Percentiles rank a stretch among this genome's conserved stretches.
Conservation (phyloP, 2,329 filamentous ascomycete species). For the Aspergillus japonicus region DNA sequence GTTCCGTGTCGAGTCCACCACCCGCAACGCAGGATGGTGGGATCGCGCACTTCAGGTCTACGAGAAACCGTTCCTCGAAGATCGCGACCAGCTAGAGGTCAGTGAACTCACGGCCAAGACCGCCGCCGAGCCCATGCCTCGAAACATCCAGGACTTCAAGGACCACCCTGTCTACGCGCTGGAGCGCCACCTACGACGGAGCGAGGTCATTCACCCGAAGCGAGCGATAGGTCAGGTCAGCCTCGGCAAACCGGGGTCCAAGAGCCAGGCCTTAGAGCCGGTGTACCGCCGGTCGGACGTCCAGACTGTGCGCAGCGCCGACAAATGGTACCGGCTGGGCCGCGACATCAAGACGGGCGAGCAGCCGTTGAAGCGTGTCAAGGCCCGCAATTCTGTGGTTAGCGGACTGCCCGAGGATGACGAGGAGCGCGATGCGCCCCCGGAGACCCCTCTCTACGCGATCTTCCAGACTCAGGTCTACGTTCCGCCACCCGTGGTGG, state of each 20-base stretch:
- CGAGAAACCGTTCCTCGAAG: constrained; percentile 48
- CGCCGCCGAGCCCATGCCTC: constrained; percentile 78
- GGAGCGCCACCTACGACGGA: constrained; percentile 76
- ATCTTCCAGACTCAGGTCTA: constrained; percentile 68
- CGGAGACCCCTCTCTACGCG: constrained; percentile 60
- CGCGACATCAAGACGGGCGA: constrained; percentile 75
- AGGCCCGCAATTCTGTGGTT: constrained; percentile 44
- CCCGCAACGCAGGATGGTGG: constrained; percentile 58
- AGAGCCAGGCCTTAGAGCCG: constrained; percentile 62
- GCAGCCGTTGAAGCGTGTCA: constrained; percentile 75
- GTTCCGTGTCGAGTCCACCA: constrained; percentile 69
- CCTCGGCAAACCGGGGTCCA: constrained; percentile 37
- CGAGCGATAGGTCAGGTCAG: constrained; percentile 77
- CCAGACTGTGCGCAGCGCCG: constrained; percentile 70
- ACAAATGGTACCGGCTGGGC: constrained; percentile 89
- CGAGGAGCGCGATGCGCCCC: constrained; percentile 42
- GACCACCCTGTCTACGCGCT: constrained; percentile 80
- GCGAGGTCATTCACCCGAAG: constrained; percentile 76
- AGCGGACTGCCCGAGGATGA: constrained; percentile 33
- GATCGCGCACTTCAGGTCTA: constrained; percentile 44
- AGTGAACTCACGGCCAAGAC: constrained; percentile 70
- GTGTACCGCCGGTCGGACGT: constrained; percentile 84
- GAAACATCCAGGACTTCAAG: constrained; percentile 83
- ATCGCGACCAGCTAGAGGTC: constrained; percentile 82
- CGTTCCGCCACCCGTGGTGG: constrained; percentile 69